Percentiles rank a stretch among this genome's conserved stretches.
Conservation (phyloP, 2,329 filamentous ascomycete genomes). For the Periconia digitata region DNA sequence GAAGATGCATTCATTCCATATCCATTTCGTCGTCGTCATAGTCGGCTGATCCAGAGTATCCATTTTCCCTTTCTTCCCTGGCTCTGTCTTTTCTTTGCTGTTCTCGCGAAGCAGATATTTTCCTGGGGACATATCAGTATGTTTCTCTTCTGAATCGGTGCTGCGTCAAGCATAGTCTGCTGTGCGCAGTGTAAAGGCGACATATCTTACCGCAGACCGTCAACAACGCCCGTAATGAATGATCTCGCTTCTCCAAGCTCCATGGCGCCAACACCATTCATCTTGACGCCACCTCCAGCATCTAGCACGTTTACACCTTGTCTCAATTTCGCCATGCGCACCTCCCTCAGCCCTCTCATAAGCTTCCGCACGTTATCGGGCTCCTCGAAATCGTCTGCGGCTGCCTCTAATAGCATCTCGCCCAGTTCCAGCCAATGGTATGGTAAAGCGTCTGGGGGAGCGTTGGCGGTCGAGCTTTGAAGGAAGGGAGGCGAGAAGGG, state of each 20-base stretch:
- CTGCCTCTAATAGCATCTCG: constrained; percentile 82
- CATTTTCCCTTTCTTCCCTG: constrained; percentile 63
- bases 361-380: constrained; percentile 74
- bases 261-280: constrained; percentile 86
- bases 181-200: not conserved
- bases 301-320: constrained; percentile 72
- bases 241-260: constrained; percentile 85
- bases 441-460: constrained; percentile 71
- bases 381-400: constrained; percentile 77
- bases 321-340: constrained; percentile 85
- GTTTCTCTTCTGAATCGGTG: not conserved
- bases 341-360: constrained; percentile 80
- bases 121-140: constrained; percentile 47
- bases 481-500: constrained; percentile 69
- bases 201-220: constrained; percentile 65
- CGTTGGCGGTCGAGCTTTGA: constrained; percentile 69
- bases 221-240: constrained; percentile 83
- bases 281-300: constrained; percentile 69
- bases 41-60: constrained; percentile 56
- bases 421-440: constrained; percentile 96
- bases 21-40: constrained; percentile 58
- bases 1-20: constrained; percentile 29
- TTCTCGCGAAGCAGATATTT: constrained; percentile 79
- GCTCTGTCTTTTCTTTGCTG: constrained; percentile 75
- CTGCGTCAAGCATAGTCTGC: not conserved